A percentile compares a stretch with the other conserved stretches of the same genome.
Conservation (phyloP, 441 rosid species). For the Brassica hybrid region DNA sequence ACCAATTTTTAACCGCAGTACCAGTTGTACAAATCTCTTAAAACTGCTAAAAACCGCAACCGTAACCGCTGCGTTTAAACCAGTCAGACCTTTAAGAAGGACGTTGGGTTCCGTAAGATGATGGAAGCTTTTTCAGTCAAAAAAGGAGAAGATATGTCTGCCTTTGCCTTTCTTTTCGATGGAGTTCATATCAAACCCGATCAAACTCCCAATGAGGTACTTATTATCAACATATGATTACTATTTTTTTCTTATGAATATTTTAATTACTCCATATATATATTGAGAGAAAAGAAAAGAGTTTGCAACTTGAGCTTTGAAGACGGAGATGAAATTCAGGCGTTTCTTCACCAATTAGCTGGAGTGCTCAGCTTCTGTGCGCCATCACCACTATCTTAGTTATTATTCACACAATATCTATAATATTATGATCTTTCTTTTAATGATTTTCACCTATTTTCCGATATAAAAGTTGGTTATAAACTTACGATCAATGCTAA, state of each 20-base stretch:
- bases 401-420: neutral
- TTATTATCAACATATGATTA: neutral
- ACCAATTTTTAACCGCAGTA: no score
- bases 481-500: neutral
- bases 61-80: no score
- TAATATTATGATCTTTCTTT: neutral
- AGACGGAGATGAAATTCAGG: slow-evolving; percentile 34
- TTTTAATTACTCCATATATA: neutral
- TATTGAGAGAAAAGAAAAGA: neutral
- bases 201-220: slow-evolving; percentile 31
- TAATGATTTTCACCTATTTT: neutral
- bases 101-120: slow-evolving; percentile 5
- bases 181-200: slow-evolving; percentile 20
- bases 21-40: no score
- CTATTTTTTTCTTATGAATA: neutral
- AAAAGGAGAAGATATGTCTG: neutral
- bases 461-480: neutral
- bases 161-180: neutral
- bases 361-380: neutral
- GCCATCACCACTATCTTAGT: neutral
- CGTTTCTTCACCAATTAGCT: neutral
- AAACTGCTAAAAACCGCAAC: no score
- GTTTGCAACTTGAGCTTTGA: slow-evolving; percentile 23
- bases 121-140: slow-evolving; percentile 18
- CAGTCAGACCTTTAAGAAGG: neutral